Evolutionary conservation across 169 alveolate genomes (phyloP).

Genomic region (Eimeria maxima): DNA sequence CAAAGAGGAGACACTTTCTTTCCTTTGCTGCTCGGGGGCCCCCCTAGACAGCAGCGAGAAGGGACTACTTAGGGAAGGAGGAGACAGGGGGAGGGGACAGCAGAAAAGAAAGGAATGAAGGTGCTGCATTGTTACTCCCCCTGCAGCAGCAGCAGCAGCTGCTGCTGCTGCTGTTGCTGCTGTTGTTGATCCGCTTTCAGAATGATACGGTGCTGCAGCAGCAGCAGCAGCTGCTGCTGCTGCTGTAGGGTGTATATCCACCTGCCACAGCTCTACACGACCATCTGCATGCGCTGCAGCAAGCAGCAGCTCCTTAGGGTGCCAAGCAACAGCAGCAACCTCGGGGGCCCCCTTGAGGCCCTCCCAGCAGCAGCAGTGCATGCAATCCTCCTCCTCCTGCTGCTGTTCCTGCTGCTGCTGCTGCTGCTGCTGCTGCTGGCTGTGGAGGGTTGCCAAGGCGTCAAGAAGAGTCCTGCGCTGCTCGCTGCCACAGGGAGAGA

Average conservation of each 20-base stretch:
- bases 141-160: slow-evolving; percentile 10
- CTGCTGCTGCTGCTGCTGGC: slow-evolving; percentile 48
- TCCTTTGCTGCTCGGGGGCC: background rate
- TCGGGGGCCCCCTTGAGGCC: slow-evolving; percentile 33
- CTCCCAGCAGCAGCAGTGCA: slow-evolving; percentile 48
- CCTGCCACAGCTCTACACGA: slow-evolving; percentile 42
- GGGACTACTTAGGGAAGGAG: background rate
- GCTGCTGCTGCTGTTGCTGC: slow-evolving; percentile 4
- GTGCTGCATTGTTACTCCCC: slow-evolving; percentile 8
- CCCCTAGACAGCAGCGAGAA: slow-evolving; percentile 8
- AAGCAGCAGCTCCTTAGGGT: slow-evolving; percentile 54
- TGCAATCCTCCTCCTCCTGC: background rate
- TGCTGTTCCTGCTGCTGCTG: slow-evolving; percentile 59
- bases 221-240: slow-evolving; percentile 36
- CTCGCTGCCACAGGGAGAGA: slow-evolving; percentile 30
- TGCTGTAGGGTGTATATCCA: slow-evolving; percentile 4
- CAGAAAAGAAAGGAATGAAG: slow-evolving; percentile 1
- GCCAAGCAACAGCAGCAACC: slow-evolving; percentile 65
- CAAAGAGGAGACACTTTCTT: background rate
- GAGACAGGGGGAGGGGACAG: background rate
- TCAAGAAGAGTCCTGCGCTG: slow-evolving; percentile 25
- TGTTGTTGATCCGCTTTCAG: background rate
- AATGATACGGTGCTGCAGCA: no score
- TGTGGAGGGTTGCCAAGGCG: slow-evolving; percentile 5
- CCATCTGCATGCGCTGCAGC: slow-evolving; percentile 72